phyloP scores from a whole-genome alignment of 2,329 filamentous ascomycete genomes.

The Calonectria multiphialidica region DNA sequence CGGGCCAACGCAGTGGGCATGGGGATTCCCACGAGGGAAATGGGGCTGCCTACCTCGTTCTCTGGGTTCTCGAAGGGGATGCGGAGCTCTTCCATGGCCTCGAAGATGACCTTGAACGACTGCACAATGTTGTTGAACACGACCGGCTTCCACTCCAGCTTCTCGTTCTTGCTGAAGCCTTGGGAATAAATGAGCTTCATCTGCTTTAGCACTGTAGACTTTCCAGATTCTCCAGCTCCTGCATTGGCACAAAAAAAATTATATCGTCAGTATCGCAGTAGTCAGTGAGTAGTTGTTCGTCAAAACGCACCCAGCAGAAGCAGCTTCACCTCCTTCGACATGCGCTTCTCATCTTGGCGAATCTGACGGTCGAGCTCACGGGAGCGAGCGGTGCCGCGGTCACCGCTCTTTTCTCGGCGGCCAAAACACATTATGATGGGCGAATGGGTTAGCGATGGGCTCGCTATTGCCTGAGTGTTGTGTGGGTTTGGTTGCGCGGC shows the following conservation, averaged over 20 bases:
- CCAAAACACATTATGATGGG: constrained; percentile 72
- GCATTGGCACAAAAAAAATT: constrained; percentile 17
- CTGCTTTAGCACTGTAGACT: constrained; percentile 97
- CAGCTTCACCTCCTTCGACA: constrained; percentile 92
- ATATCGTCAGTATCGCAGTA: constrained; percentile 27
- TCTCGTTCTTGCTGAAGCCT: constrained; percentile 90
- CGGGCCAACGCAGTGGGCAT: neutral
- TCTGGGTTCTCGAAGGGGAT: constrained; percentile 83
- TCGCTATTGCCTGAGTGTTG: neutral
- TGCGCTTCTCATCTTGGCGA: constrained; percentile 87
- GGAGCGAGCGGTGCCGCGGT: constrained; percentile 66
- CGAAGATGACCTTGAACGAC: constrained; percentile 89
- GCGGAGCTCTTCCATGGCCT: constrained; percentile 88
- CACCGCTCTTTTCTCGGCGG: constrained; percentile 59
- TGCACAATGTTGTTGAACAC: constrained; percentile 96
- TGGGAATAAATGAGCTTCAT: constrained; percentile 98
- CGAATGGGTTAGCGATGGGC: constrained; percentile 13
- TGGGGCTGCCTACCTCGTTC: constrained; percentile 75
- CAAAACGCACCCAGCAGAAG: constrained; percentile 81
- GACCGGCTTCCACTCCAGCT: constrained; percentile 93
- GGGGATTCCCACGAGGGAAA: constrained; percentile 7
- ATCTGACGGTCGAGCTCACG: constrained; percentile 89
- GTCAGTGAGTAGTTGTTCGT: neutral
- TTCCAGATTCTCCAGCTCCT: constrained; percentile 93
- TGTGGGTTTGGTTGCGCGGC: neutral